Evolutionary conservation across 768 basidiomycete genomes (phyloP), one percentile per base, ranked within the genome.

Genomic region (Chalciporus sphaerocephalus): DNA sequence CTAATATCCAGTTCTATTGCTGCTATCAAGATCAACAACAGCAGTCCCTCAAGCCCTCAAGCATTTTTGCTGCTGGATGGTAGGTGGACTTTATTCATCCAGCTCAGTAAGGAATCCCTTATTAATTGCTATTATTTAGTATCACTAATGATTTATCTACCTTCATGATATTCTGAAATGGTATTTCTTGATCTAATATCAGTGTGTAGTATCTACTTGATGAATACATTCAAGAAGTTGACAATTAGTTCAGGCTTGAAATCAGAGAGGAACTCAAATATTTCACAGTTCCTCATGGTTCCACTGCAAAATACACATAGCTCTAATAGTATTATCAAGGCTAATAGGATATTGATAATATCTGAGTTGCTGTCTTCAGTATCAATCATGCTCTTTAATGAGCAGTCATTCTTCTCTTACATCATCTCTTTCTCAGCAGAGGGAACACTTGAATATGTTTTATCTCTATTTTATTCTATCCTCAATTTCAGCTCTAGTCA

Each of bases 11-110:
- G n/a, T n/a, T n/a, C 93, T 2, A 87, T 92, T 2, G 87, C 91
- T 4, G 93, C 95, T 10, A 62, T 96, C 40, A 85, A 85, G 42
- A 85, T 92, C 34, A 90, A 98, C 64, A 72, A 83, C 51, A 76
- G 78, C 17, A 92, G 96, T 60, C 61, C 69, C 1, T 87, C 80
- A 55, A 95, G 88, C 56, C n/a, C n/a, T n/a, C n/a, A n/a, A n/a
- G n/a, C n/a, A 77, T 98, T 44, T 99, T 93, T 57, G 90, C 86
- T 38, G 91, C 93, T 25, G 95, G 95, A 55, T 79, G 77, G 84
- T 92, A 50, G 60, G 83, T 67, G 17, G 12, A 12, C n/a, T n/a
- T n/a, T n/a, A n/a, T n/a, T n/a, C n/a, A n/a, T n/a, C n/a, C n/a
- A n/a, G n/a, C n/a, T n/a, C n/a, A n/a, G n/a, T n/a, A n/a, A n/a